Evolutionary conservation across 148 eudicot genomes (phyloP).

Genomic region (Chenopodium suecicum): DNA sequence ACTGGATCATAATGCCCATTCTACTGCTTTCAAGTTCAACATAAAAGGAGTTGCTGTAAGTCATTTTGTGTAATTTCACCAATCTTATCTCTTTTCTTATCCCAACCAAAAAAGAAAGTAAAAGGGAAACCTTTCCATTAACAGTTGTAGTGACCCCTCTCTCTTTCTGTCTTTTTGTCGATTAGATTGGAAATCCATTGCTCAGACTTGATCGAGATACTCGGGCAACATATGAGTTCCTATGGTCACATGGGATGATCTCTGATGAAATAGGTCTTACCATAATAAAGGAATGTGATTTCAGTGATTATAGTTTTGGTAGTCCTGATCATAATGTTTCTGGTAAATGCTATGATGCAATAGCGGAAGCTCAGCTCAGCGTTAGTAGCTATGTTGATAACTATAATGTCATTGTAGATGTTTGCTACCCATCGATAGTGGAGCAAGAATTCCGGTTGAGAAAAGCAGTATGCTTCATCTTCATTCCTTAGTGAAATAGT

Average conservation of each 20-base stretch:
- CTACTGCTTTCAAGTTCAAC: conserved; percentile 63
- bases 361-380: conserved; percentile 51
- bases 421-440: conserved; percentile 89
- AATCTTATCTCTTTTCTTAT: background rate
- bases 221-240: conserved; percentile 71
- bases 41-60: conserved; percentile 83
- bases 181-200: conserved; percentile 88
- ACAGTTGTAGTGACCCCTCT: background rate
- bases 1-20: conserved; percentile 66
- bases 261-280: conserved; percentile 83
- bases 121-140: background rate
- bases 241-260: conserved; percentile 97
- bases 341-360: conserved; percentile 53
- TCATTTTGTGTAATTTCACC: background rate
- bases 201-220: conserved; percentile 79
- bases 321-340: conserved; percentile 61
- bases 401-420: conserved; percentile 87
- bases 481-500: background rate
- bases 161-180: background rate
- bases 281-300: conserved; percentile 73
- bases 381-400: conserved; percentile 64
- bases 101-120: background rate
- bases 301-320: conserved; percentile 65
- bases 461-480: conserved; percentile 48
- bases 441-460: conserved; percentile 73